These are phyloP conservation scores for Bjerkandera adusta DNA, from an alignment of 1,284 basidiomycete genomes.

Conservation along the genomic window DNA sequence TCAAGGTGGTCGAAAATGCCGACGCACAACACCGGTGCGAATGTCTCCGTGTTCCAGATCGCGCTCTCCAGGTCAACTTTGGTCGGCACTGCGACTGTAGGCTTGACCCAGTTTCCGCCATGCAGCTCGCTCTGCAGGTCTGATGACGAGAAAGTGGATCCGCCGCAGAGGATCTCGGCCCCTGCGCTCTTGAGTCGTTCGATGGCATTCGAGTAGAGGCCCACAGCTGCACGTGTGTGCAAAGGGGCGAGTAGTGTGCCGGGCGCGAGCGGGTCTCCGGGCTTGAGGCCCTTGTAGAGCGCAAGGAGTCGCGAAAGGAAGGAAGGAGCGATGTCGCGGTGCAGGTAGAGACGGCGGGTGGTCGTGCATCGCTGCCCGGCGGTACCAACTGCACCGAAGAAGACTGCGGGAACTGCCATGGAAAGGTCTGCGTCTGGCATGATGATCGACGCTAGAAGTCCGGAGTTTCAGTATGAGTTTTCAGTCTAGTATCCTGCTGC, in stretches of 20 bases:
- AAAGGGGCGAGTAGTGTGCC: conserved; percentile 85
- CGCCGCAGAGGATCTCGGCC: conserved; percentile 79
- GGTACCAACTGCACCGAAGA: conserved; percentile 94
- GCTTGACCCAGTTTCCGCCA: conserved; percentile 85
- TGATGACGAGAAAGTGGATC: conserved; percentile 41
- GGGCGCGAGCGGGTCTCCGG: conserved; percentile 80
- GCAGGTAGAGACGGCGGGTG: conserved; percentile 87
- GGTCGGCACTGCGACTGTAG: conserved; percentile 77
- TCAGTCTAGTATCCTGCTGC: no score
- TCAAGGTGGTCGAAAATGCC: conserved; percentile 89
- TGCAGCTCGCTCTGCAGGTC: conserved; percentile 42
- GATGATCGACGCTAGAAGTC: conserved; percentile 75
- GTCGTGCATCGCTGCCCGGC: conserved; percentile 95
- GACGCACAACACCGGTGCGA: conserved; percentile 86
- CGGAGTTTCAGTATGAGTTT: neutral
- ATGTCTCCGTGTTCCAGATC: conserved; percentile 83
- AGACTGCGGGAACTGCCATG: conserved; percentile 84
- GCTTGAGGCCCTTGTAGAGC: conserved; percentile 66
- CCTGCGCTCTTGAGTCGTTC: conserved; percentile 61
- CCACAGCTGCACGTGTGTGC: conserved; percentile 70
- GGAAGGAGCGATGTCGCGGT: conserved; percentile 71
- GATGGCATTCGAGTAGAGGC: conserved; percentile 65
- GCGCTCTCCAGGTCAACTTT: conserved; percentile 47
- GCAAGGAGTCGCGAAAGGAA: conserved; percentile 77
- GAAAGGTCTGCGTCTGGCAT: conserved; percentile 92